Evolutionary conservation across 257 asterid species (phyloP).

Genomic region (Nicotiana benthamiana): DNA sequence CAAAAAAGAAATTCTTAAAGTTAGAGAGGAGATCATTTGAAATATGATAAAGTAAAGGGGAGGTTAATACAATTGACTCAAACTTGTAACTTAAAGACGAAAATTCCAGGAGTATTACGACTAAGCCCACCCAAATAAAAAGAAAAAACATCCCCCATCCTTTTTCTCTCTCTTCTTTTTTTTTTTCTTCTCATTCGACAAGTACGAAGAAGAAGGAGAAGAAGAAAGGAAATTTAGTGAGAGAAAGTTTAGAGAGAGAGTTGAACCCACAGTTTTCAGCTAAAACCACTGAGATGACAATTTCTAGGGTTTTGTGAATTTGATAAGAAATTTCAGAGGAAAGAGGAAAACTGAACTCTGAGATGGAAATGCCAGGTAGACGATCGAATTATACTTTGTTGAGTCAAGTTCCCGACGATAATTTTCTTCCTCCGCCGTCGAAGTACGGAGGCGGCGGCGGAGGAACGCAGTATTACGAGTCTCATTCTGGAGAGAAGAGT

Average conservation of each 20-base stretch:
- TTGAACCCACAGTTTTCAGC: not conserved
- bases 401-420: conserved; percentile 68
- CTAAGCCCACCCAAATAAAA: conserved; percentile 21
- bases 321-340: not conserved
- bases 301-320: conserved; percentile 24
- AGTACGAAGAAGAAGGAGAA: conserved; percentile 6
- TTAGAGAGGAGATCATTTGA: not conserved
- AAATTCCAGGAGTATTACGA: conserved; percentile 19
- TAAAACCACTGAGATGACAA: conserved; percentile 17
- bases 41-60: not conserved
- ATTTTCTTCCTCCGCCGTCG: conserved; percentile 23
- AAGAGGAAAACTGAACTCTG: not conserved
- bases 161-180: conserved; percentile 11
- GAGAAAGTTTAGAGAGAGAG: not conserved
- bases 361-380: conserved; percentile 72
- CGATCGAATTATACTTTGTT: conserved; percentile 72
- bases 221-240: conserved; percentile 14
- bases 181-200: conserved; percentile 19
- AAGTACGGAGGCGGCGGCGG: conserved; percentile 23
- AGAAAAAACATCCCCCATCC: conserved; percentile 5
- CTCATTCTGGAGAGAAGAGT: conserved; percentile 56
- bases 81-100: not conserved
- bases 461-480: conserved; percentile 18
- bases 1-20: not conserved
- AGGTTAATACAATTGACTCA: not conserved